Conservation (phyloP, 2,329 filamentous ascomycete species). For the Aplosporella prunicola region DNA sequence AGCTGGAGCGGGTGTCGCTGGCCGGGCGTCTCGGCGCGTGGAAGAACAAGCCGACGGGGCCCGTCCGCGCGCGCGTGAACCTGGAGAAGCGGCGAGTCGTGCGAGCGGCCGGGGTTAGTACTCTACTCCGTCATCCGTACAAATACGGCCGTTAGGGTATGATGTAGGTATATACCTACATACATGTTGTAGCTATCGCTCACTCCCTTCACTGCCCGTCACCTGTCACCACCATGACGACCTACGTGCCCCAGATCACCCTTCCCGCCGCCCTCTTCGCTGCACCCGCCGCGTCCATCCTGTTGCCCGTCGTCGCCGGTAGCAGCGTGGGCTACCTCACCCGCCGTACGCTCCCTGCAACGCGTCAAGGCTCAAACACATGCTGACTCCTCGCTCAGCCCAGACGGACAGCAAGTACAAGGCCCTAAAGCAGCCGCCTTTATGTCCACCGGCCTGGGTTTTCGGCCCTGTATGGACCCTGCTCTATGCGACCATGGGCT, state of each 20-base stretch:
- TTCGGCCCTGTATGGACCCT: slow-evolving; percentile 52
- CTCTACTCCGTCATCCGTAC: too few species aligned
- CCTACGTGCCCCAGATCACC: slow-evolving; percentile 68
- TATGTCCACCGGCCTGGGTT: slow-evolving; percentile 46
- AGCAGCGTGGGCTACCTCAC: slow-evolving; percentile 62
- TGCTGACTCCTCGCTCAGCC: slow-evolving; percentile 31
- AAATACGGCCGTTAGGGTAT: too few species aligned
- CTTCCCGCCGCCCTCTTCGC: slow-evolving; percentile 63
- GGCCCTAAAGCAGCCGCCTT: slow-evolving; percentile 56
- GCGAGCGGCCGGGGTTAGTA: too few species aligned
- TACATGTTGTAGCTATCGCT: too few species aligned
- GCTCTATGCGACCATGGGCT: slow-evolving; percentile 68
- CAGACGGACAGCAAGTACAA: slow-evolving; percentile 54
- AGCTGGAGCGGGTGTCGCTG: too few species aligned
- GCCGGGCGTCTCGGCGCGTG: too few species aligned
- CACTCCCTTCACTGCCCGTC: slow-evolving; percentile 7
- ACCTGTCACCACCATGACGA: slow-evolving; percentile 52
- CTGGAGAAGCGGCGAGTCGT: too few species aligned
- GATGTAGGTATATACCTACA: too few species aligned
- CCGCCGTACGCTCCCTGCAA: slow-evolving; percentile 45
- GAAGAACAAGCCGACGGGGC: too few species aligned
- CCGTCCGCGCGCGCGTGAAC: too few species aligned
- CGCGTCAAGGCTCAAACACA: slow-evolving; percentile 1
- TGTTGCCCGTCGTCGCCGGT: slow-evolving; percentile 66
- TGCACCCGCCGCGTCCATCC: slow-evolving; percentile 61